Percentiles rank a stretch among this genome's conserved stretches.
These are phyloP conservation scores for Boletellus ananiceps DNA, from an alignment of 768 basidiomycete species.

Conservation along the genomic window DNA sequence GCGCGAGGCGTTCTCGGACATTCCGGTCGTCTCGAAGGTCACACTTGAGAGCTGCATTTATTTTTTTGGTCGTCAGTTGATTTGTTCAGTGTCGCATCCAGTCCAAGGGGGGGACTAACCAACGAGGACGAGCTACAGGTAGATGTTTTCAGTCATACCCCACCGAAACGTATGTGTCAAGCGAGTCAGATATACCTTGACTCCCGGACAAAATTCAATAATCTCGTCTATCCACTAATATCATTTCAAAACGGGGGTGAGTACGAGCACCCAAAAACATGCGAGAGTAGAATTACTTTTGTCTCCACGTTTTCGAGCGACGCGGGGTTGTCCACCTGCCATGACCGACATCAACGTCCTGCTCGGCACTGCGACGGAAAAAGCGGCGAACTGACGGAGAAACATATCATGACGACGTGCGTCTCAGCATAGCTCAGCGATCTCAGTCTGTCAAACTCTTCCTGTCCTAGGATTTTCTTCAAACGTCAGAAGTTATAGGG, in stretches of 20 bases:
- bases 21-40: conserved; percentile 84
- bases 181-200: conserved; percentile 56
- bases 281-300: conserved; percentile 49
- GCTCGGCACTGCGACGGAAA: neutral
- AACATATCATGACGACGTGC: conserved; percentile 94
- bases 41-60: conserved; percentile 77
- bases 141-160: conserved; percentile 5
- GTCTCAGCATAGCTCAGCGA: conserved; percentile 97
- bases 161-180: conserved; percentile 1
- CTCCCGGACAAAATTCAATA: conserved; percentile 88
- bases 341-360: neutral
- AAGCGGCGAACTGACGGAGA: conserved; percentile 59
- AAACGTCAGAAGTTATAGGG: conserved; percentile 27
- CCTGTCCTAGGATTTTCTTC: conserved; percentile 63
- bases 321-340: conserved; percentile 86
- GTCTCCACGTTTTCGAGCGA: conserved; percentile 94
- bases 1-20: conserved; percentile 66
- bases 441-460: conserved; percentile 91
- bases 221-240: conserved; percentile 90
- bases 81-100: neutral
- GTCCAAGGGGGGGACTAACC: conserved; percentile 49
- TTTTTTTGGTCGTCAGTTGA: conserved; percentile 9
- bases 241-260: conserved; percentile 1
- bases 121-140: conserved; percentile 71
- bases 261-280: neutral